Conservation (phyloP, 139 green algal genomes). For the Chlorella sp. region DNA sequence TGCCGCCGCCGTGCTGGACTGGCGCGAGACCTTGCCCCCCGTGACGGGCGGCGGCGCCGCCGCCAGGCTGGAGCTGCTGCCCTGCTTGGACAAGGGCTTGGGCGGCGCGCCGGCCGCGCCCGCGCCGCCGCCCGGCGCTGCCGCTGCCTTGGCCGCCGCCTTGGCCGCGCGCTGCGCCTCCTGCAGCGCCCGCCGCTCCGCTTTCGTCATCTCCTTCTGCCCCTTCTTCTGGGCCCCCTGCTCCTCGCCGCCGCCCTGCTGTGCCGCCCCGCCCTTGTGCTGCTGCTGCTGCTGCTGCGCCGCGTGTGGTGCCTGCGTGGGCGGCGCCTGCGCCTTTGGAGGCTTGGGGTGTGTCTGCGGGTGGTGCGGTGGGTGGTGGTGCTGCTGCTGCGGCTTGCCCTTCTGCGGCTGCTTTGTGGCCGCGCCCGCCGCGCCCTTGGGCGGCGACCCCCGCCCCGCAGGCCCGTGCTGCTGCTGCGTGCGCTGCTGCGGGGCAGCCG, state of each 20-base stretch:
- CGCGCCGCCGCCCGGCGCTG: neutral
- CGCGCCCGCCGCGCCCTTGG: neutral
- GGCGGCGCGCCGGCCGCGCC: no score
- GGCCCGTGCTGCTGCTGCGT: neutral
- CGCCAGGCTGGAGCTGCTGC: constrained; percentile 16
- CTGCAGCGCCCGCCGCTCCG: constrained; percentile 80
- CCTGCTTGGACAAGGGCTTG: constrained; percentile 8
- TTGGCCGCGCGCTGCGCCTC: constrained; percentile 83
- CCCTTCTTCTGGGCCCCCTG: constrained; percentile 15
- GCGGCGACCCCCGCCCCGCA: neutral
- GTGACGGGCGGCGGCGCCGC: neutral
- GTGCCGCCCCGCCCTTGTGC: neutral
- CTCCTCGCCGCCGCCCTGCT: neutral
- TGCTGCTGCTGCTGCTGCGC: neutral
- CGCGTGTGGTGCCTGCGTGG: no score
- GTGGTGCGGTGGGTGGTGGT: neutral
- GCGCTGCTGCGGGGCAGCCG: neutral
- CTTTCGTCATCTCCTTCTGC: constrained; percentile 68
- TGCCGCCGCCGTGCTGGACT: neutral
- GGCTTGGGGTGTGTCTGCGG: no score
- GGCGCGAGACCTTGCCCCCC: neutral
- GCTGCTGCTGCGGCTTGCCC: constrained; percentile 8
- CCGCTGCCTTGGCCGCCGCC: constrained; percentile 54
- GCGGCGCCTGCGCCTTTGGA: no score
- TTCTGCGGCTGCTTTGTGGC: constrained; percentile 9